These are phyloP conservation scores for Tilletia caries DNA, from an alignment of 1,284 basidiomycete species.

Conservation along the genomic window DNA sequence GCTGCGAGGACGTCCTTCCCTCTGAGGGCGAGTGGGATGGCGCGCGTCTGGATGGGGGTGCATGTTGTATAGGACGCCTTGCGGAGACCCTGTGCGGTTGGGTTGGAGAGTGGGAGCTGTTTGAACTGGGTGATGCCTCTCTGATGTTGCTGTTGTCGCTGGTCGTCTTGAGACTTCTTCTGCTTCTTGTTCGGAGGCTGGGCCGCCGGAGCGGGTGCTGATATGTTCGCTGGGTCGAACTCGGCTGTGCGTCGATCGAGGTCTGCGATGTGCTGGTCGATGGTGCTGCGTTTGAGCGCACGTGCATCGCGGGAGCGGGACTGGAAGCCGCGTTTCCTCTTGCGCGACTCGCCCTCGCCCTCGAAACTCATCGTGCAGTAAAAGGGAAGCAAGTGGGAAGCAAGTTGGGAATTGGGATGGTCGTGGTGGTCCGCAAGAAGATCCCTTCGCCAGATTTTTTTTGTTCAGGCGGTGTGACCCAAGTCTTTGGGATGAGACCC, in stretches of 20 bases:
- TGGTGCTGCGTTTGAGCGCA: constrained; percentile 36
- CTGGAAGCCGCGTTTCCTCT: constrained; percentile 18
- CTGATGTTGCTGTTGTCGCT: not conserved
- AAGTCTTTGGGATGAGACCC: too few species aligned
- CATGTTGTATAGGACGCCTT: constrained; percentile 46
- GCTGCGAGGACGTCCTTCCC: constrained; percentile 64
- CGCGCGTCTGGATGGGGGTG: constrained; percentile 48
- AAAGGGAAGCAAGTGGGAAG: not conserved
- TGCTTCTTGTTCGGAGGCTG: not conserved
- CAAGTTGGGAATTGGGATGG: not conserved
- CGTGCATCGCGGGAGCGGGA: constrained; percentile 38
- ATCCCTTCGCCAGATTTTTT: too few species aligned
- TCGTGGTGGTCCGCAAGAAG: not conserved
- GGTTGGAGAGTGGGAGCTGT: constrained; percentile 39
- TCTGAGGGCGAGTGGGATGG: constrained; percentile 43
- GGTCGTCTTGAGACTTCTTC: not conserved
- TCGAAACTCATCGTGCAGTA: not conserved
- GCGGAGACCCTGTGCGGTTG: constrained; percentile 26
- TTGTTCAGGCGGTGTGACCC: too few species aligned
- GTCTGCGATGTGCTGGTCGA: constrained; percentile 40
- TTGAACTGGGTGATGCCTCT: constrained; percentile 31
- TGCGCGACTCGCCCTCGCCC: not conserved
- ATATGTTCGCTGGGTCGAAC: constrained; percentile 14
- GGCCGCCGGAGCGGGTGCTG: not conserved
- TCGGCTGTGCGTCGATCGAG: constrained; percentile 27